Base-by-base conservation (phyloP, 2,329 filamentous ascomycete species). In the Pochonia chlamydosporia region DNA sequence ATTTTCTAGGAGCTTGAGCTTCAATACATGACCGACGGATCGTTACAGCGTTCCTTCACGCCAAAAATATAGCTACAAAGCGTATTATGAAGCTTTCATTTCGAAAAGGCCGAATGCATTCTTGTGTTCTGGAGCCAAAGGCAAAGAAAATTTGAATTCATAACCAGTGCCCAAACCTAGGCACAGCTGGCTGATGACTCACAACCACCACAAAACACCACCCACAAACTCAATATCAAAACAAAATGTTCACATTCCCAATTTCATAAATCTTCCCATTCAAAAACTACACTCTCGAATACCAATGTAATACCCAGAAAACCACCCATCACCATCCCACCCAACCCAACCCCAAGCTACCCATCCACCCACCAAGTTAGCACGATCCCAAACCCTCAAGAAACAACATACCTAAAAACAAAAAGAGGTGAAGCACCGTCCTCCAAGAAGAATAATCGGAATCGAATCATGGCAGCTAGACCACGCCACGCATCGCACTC, bases 401-500 rank as follows among this genome's bases (percentile, higher is more conserved):
- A 6, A 16, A 36, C 16, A 25, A 53, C 54, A 46, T 37, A 56
- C 54, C 50, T 50, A 7, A 24, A n/a, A 31, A 30, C n/a, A 20
- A 44, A 52, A 56, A 52, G 48, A 35, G 20, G 11, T 54, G 54
- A 56, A 56, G 54, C 54, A 56, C 40, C 54, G 49, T 44, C 52
- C 54, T 54, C 54, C 41, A 46, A 45, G 50, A 53, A 56, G 53
- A 56, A 49, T 56, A 56, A 56, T 56, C 54, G 54, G 54, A 56
- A 56, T 56, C 54, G 54, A 56, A 56, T 54, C 48, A 54, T 54
- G 53, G 50, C 51, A 44, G 18, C 23, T 20, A 16, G 51, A n/a
- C 54, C 48, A 54, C 50, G 54, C 54, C 54, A 51, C 54, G 52
- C 54, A 56, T 56, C 54, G 54, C 54, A 56, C 54, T 56, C 49